These are phyloP conservation scores for Penicillium sp. DNA, from an alignment of 2,329 filamentous ascomycete species.

Conservation along the genomic window DNA sequence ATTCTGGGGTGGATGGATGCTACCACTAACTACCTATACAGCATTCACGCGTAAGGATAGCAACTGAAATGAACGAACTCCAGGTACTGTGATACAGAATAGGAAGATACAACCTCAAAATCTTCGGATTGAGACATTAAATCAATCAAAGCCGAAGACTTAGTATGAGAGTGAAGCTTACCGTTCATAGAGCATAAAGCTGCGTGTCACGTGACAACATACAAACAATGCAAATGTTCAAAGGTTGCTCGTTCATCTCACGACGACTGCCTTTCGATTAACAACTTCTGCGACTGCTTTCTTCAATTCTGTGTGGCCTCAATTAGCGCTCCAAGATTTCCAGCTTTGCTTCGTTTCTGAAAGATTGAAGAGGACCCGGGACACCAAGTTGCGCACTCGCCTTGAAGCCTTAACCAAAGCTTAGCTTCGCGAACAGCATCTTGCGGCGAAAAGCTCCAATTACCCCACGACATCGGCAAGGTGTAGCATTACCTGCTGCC, in stretches of 20 bases:
- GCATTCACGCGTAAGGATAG: too few relatives aligned
- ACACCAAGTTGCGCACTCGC: background rate
- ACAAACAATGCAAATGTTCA: conserved; percentile 16
- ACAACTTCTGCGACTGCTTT: background rate
- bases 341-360: background rate
- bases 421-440: background rate
- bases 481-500: background rate
- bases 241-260: conserved; percentile 1
- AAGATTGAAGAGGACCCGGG: background rate
- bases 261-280: background rate
- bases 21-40: too few relatives aligned
- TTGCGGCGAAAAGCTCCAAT: background rate
- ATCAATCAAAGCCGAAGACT: background rate
- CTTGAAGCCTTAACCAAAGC: background rate
- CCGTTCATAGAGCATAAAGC: background rate
- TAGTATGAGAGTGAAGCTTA: background rate
- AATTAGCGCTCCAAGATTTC: background rate
- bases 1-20: too few relatives aligned
- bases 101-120: too few relatives aligned
- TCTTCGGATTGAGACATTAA: background rate
- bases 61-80: too few relatives aligned
- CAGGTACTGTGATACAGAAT: background rate
- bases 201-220: conserved; percentile 13
- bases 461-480: background rate
- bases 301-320: background rate